These are phyloP conservation scores for Mortierella hygrophila DNA, from an alignment of 192 early-diverging fungal species.

Conservation along the genomic window DNA sequence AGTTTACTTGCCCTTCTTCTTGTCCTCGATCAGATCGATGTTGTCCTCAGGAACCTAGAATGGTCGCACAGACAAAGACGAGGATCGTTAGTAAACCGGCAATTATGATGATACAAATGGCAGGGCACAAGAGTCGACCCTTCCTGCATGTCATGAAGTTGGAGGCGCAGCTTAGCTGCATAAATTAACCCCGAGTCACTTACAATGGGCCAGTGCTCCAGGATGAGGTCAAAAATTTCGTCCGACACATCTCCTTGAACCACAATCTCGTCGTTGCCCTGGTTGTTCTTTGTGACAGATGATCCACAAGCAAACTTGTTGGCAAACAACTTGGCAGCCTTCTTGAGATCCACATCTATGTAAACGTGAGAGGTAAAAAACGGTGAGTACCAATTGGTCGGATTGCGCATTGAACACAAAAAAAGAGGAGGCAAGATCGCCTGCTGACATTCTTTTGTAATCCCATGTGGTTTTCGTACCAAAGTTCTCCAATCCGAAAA, in stretches of 20 bases:
- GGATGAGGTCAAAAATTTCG: constrained; percentile 89
- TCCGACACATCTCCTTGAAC: constrained; percentile 96
- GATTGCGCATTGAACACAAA: not conserved
- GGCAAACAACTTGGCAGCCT: constrained; percentile 96
- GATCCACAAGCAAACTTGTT: constrained; percentile 96
- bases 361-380: not conserved
- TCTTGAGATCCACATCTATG: constrained; percentile 93
- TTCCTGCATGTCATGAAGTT: not conserved
- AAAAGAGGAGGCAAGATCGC: not conserved
- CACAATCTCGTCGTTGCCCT: constrained; percentile 95
- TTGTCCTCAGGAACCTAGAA: constrained; percentile 78
- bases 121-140: too few relatives aligned
- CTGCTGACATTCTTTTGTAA: constrained; percentile 3
- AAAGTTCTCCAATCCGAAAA: constrained; percentile 91
- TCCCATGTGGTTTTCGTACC: constrained; percentile 59
- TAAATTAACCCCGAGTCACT: constrained; percentile 21
- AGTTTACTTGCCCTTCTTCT: constrained; percentile 76
- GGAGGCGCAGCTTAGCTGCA: not conserved
- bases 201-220: constrained; percentile 79
- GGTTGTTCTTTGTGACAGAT: constrained; percentile 93
- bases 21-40: constrained; percentile 80
- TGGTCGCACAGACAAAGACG: not conserved
- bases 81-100: not conserved
- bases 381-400: not conserved
- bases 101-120: not conserved